phyloP scores from a whole-genome alignment of 192 early-diverging fungal species.

The Endogone sp. region DNA sequence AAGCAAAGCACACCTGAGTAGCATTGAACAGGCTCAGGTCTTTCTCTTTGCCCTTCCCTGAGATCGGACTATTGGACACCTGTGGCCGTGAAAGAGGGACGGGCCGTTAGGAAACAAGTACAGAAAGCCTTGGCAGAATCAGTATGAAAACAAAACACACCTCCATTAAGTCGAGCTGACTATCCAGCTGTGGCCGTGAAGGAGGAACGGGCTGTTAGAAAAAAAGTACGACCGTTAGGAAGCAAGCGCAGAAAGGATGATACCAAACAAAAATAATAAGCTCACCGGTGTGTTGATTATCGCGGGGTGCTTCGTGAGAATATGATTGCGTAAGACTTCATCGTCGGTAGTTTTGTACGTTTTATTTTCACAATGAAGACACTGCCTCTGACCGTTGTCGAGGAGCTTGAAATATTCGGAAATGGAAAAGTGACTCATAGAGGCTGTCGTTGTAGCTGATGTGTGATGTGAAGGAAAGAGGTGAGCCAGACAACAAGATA shows the following conservation, averaged over 20 bases:
- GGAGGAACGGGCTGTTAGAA: background rate
- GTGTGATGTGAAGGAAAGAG: background rate
- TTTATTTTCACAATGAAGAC: background rate
- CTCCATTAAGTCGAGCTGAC: background rate
- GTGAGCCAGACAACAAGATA: no score
- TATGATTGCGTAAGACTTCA: background rate
- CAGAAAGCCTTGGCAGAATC: background rate
- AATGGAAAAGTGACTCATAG: background rate
- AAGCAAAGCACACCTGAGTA: no score
- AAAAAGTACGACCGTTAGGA: background rate
- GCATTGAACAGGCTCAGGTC: no score
- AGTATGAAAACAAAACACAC: background rate
- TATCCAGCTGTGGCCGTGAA: background rate
- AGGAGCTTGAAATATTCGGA: background rate
- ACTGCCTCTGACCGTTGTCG: background rate
- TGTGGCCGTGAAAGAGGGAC: background rate
- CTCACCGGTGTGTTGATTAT: background rate
- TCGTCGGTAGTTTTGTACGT: background rate
- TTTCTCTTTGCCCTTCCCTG: background rate
- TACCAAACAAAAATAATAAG: background rate
- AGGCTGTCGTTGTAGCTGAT: background rate
- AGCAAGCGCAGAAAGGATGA: background rate
- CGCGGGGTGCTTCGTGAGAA: background rate
- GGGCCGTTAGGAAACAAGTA: background rate
- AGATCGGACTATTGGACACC: background rate